phyloP scores from a whole-genome alignment of 75 land plant species.

The Chamaecyparis obtusa region DNA sequence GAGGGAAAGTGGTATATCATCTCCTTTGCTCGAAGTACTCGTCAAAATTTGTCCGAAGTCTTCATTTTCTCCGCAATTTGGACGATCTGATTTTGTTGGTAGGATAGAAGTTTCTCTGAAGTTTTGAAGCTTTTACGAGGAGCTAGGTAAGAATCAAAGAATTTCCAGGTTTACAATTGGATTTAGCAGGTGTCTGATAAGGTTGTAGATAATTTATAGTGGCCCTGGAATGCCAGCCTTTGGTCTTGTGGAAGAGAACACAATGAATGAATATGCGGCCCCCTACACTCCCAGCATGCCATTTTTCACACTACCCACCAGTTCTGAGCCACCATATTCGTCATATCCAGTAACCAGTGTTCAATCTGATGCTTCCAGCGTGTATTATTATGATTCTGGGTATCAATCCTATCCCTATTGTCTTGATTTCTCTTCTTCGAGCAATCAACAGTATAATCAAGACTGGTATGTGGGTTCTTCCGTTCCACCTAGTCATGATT shows the following conservation, averaged over 20 bases:
- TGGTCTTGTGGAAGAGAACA: neutral
- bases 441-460: neutral
- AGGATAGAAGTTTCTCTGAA: neutral
- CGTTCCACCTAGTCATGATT: neutral
- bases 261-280: neutral
- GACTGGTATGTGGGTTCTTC: neutral
- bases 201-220: neutral
- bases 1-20: slow-evolving; percentile 1
- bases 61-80: neutral
- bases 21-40: neutral
- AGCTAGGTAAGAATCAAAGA: neutral
- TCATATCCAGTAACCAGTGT: neutral
- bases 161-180: neutral
- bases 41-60: neutral
- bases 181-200: neutral
- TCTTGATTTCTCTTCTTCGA: neutral
- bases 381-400: slow-evolving; percentile 10
- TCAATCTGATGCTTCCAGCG: neutral
- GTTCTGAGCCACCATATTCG: neutral
- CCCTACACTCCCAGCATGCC: slow-evolving; percentile 4
- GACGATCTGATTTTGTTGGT: neutral
- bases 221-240: neutral
- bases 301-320: neutral
- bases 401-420: neutral
- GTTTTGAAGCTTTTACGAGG: neutral